Base-by-base conservation (phyloP, 2,329 filamentous ascomycete species). In the Juglanconis sp. region DNA sequence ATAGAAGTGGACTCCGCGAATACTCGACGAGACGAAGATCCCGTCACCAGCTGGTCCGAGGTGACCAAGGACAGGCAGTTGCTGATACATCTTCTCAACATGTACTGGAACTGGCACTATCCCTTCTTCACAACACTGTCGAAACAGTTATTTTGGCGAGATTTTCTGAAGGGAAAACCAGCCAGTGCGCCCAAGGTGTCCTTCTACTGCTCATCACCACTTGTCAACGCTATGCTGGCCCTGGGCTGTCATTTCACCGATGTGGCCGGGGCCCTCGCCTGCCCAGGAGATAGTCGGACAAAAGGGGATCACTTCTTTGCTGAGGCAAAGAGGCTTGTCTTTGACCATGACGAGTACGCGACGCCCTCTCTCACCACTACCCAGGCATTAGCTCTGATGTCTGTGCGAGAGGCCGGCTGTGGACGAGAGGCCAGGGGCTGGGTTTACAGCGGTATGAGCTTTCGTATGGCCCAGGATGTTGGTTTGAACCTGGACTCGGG, bases 71-170 rank as follows among this genome's bases (percentile, higher is more conserved):
- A 97, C 71, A 81, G 87, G 31, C 84, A 89, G 57, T 80, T 96
- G 50, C 87, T 97, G 67, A 84, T 87, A 15, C 94, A 97, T 73
- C 84, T 99, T 17, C 86, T 99, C 71, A 94, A 93, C 69, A 93
- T 98, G 91, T 99, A 99, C 76, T 98, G 98, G 76, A 92, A 88
- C 68, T 98, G 94, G 90, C 95, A 98, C 74, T 98, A 98, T 73
- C 88, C 92, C 17, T 98, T 95, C 75, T 99, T 98, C 73, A 94
- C 92, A 4, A 95, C 91, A 0, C 79, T 98, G 6, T 94, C 93
- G 11, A 96, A 91, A 72, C 87, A 83, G 42, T 78, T 96, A 36
- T 98, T 99, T 71, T 93, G 91, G 70, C 84, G 88, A 47, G 93
- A 98, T 71, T 97, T 96, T 68, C 73, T 88, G 49, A 83, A 82